Evolutionary conservation across 805 yeast species (phyloP).

Genomic region (Saccharomycopsis fibuligera): DNA sequence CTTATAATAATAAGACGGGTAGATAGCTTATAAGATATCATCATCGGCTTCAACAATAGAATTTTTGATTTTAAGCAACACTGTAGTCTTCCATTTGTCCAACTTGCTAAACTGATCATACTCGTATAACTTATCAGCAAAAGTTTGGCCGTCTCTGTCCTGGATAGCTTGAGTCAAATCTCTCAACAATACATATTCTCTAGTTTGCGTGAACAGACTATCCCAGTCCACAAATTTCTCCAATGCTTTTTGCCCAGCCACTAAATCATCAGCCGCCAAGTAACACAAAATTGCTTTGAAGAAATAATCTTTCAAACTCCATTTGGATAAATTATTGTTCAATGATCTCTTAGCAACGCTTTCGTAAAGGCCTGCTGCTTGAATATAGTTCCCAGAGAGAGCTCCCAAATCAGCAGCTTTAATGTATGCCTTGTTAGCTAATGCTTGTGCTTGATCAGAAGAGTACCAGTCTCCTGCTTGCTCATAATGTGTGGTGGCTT

Average conservation of each 20-base stretch:
- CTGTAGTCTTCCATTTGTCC: constrained; percentile 84
- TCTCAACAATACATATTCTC: constrained; percentile 65
- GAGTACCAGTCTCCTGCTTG: constrained; percentile 95
- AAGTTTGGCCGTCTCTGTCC: constrained; percentile 71
- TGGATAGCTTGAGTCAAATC: constrained; percentile 69
- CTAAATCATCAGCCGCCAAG: constrained; percentile 76
- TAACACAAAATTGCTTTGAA: constrained; percentile 77
- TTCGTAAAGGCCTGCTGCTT: constrained; percentile 75
- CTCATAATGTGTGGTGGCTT: constrained; percentile 75
- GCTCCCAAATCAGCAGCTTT: constrained; percentile 89
- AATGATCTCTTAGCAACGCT: constrained; percentile 69
- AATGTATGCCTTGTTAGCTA: constrained; percentile 79
- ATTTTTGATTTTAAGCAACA: constrained; percentile 76
- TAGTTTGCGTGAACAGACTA: constrained; percentile 60
- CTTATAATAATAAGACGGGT: neutral
- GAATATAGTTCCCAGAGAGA: constrained; percentile 60
- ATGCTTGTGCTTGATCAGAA: constrained; percentile 88
- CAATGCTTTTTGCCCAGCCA: constrained; percentile 74
- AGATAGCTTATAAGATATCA: constrained; percentile 40
- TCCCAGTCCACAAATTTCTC: constrained; percentile 65
- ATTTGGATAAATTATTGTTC: constrained; percentile 69
- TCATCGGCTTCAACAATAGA: constrained; percentile 67
- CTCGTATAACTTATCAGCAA: constrained; percentile 69
- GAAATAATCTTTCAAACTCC: constrained; percentile 92
- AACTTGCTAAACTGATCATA: constrained; percentile 83